phyloP scores from a whole-genome alignment of 2,329 filamentous ascomycete genomes.

The Penicillium concentricum region DNA sequence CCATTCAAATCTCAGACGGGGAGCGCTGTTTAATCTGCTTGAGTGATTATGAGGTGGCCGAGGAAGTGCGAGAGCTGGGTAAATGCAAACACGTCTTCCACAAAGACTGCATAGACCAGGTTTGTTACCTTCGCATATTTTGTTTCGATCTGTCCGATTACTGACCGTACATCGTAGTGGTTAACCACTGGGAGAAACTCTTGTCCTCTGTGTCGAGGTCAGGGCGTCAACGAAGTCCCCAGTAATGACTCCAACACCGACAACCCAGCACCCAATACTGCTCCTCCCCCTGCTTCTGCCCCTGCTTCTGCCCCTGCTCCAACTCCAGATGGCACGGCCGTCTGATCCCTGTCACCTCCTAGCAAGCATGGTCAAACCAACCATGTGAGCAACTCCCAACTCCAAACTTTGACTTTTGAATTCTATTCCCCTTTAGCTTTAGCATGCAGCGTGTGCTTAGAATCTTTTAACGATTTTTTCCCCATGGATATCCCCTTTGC shows the following conservation, averaged over 20 bases:
- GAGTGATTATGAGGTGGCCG: constrained; percentile 62
- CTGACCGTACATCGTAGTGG: constrained; percentile 54
- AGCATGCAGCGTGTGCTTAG: constrained; percentile 34
- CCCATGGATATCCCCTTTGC: constrained; percentile 31
- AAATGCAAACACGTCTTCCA: constrained; percentile 68
- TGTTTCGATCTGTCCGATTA: constrained; percentile 2
- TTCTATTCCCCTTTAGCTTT: constrained; percentile 19
- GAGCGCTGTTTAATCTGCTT: constrained; percentile 67
- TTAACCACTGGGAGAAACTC: constrained; percentile 56
- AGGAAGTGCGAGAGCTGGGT: constrained; percentile 59
- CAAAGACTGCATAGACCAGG: constrained; percentile 68
- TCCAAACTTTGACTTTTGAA: constrained; percentile 4
- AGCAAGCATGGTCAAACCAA: neutral
- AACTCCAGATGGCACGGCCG: constrained; percentile 8
- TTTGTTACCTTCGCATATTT: constrained; percentile 39
- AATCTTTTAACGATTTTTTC: constrained; percentile 28
- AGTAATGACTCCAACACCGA: constrained; percentile 10
- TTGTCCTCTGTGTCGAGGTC: constrained; percentile 39
- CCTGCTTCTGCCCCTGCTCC: constrained; percentile 13
- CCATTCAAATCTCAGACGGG: constrained; percentile 41
- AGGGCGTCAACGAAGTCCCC: constrained; percentile 43
- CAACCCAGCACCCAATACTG: constrained; percentile 13
- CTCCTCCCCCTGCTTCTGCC: constrained; percentile 6
- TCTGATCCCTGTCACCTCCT: constrained; percentile 1
- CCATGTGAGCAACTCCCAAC: neutral